phyloP scores from a whole-genome alignment of 208 protist genomes.

The Crithidia brevicula region DNA sequence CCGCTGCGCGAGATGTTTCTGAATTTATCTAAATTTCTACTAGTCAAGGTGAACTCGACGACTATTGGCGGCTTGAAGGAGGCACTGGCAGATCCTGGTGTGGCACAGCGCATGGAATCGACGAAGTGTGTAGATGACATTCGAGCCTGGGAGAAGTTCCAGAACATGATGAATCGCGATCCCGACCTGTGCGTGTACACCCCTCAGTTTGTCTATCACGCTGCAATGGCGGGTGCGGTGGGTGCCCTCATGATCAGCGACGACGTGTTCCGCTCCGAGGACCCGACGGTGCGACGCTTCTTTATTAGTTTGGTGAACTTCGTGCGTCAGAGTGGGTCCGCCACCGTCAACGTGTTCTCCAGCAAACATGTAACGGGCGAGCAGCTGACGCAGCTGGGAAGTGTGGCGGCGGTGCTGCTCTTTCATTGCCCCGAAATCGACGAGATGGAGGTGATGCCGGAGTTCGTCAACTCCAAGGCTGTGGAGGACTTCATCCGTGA shows the following conservation, averaged over 20 bases:
- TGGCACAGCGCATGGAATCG: constrained; percentile 78
- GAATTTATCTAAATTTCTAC: constrained; percentile 93
- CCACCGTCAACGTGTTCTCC: constrained; percentile 93
- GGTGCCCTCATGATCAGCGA: constrained; percentile 93
- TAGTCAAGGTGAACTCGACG: constrained; percentile 87
- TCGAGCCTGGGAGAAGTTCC: constrained; percentile 92
- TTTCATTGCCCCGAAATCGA: constrained; percentile 93
- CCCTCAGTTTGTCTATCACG: constrained; percentile 83
- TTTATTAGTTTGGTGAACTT: constrained; percentile 93
- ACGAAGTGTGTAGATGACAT: constrained; percentile 94
- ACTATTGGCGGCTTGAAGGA: constrained; percentile 90
- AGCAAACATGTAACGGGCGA: constrained; percentile 95
- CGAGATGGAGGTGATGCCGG: constrained; percentile 74
- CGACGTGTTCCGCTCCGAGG: constrained; percentile 89
- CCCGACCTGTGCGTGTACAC: constrained; percentile 95
- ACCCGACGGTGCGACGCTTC: constrained; percentile 83
- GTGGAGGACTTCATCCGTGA: constrained; percentile 74
- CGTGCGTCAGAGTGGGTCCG: constrained; percentile 79
- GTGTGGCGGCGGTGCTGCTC: constrained; percentile 93
- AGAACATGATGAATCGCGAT: constrained; percentile 90
- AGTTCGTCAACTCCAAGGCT: constrained; percentile 66
- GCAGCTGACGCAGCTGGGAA: constrained; percentile 92
- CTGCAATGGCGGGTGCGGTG: constrained; percentile 82
- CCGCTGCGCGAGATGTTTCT: constrained; percentile 73
- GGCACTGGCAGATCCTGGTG: constrained; percentile 82